Evolutionary conservation across 192 early-diverging fungal species (phyloP).

Genomic region (Coemansia sp.): DNA sequence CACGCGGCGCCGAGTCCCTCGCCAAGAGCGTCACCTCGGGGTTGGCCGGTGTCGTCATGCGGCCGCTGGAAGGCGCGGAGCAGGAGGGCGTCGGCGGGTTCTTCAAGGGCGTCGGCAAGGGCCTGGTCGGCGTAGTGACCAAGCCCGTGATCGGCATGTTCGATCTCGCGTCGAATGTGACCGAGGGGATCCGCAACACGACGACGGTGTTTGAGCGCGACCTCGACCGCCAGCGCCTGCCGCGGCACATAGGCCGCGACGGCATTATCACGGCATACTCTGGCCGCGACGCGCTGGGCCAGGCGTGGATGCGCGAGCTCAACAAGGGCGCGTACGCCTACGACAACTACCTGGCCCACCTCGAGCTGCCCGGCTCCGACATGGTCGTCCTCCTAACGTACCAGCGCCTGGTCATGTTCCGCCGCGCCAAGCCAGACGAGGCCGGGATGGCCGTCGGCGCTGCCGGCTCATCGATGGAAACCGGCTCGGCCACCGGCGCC

Average conservation of each 20-base stretch:
- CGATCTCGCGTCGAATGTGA: slow-evolving; percentile 92
- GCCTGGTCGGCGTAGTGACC: slow-evolving; percentile 88
- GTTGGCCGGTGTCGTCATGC: slow-evolving; percentile 82
- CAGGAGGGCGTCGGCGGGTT: slow-evolving; percentile 92
- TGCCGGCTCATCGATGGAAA: slow-evolving; percentile 40
- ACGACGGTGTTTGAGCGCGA: slow-evolving; percentile 86
- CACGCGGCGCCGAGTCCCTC: slow-evolving; percentile 83
- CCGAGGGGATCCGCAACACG: slow-evolving; percentile 92
- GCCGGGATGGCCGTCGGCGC: slow-evolving; percentile 47
- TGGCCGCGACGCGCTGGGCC: slow-evolving; percentile 78
- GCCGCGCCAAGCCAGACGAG: slow-evolving; percentile 47
- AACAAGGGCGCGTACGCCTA: slow-evolving; percentile 75
- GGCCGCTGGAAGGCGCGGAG: slow-evolving; percentile 86
- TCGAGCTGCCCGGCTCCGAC: slow-evolving; percentile 81
- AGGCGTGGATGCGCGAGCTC: slow-evolving; percentile 81
- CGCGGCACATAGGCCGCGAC: slow-evolving; percentile 82
- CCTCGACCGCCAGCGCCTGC: slow-evolving; percentile 81
- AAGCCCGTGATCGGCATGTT: slow-evolving; percentile 96
- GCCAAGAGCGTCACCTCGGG: slow-evolving; percentile 84
- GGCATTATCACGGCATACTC: slow-evolving; percentile 79
- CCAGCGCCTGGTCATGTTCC: slow-evolving; percentile 72
- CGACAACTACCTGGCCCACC: slow-evolving; percentile 86
- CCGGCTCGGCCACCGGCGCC: slow-evolving; percentile 38
- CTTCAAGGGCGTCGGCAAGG: slow-evolving; percentile 93
- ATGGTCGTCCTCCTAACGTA: slow-evolving; percentile 85